Evolutionary conservation across 2,329 filamentous ascomycete species (phyloP), one percentile per base, ranked within the genome.

Genomic region (Pezicula radicicola): DNA sequence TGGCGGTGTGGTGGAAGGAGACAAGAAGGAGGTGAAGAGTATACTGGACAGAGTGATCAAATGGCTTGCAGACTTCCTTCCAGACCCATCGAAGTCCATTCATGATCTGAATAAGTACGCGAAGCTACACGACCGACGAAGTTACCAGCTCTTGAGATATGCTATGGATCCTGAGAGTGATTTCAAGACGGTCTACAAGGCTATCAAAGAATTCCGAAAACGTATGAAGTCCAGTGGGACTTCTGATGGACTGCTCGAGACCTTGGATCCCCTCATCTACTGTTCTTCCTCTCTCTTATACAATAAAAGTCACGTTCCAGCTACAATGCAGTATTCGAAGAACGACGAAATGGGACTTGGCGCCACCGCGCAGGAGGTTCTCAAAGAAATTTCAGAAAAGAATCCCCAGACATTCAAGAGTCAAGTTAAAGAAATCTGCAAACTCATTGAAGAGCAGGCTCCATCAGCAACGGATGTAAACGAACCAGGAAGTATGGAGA

Each of bases 381-480:
- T 97, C 45, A 93, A 91, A 63, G 89, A 97, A 65, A 96, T 97
- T 28, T 97, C 94, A 0, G 85, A 89, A 49, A 83, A 85, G 43
- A 94, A 94, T 57, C 92, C 94, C 0, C 88, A 93, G 53, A 84
- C 97, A 8, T 91, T 99, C 73, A 93, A 94, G 65, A 89, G 90
- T 2, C 93, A 97, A 60, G 88, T 97, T 6, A 89, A 91, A 55
- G 91, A 96, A 56, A 81, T 99, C 44, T 96, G 92, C 72, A 91
- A 89, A 65, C 87, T 91, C 53, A 80, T 99, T 16, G 83, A 91
- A 58, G 83, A 89, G 25, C 86, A 92, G 63, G 88, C 89, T 1
- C 94, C 94, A 1, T 85, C 83, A 4, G 77, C 81, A 18, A 83
- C 76, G 16, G 82, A 81, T 48, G 66, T 78, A 2, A 92, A 92